These are phyloP conservation scores for Kodamaea sp. DNA, from an alignment of 1,139 yeast species.

Conservation along the genomic window DNA sequence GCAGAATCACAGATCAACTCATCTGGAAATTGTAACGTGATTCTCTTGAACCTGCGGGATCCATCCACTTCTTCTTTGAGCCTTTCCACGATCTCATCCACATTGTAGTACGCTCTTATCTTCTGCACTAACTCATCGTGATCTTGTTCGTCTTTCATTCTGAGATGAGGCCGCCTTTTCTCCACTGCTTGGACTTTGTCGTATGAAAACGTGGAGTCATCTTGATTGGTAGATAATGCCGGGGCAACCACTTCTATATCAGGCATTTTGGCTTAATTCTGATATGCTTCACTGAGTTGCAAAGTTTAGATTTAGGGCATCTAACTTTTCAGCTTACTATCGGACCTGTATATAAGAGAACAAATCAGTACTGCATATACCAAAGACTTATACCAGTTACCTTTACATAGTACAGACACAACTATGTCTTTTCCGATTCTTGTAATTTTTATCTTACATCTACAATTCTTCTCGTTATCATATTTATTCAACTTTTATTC, in stretches of 20 bases:
- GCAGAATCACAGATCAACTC: conserved; percentile 75
- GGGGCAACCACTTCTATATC: conserved; percentile 44
- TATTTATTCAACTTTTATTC: too few relatives aligned
- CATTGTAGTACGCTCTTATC: conserved; percentile 52
- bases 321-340: neutral
- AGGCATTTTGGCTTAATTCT: neutral
- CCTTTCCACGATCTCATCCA: conserved; percentile 45
- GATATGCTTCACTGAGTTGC: too few relatives aligned
- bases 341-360: neutral
- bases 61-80: conserved; percentile 30
- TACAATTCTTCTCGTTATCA: too few relatives aligned
- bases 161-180: conserved; percentile 29
- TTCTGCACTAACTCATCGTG: conserved; percentile 28
- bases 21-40: conserved; percentile 94
- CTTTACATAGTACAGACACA: too few relatives aligned
- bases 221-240: conserved; percentile 60
- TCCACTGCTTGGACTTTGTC: conserved; percentile 28
- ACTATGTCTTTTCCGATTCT: too few relatives aligned
- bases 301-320: too few relatives aligned
- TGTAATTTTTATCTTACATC: too few relatives aligned
- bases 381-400: too few relatives aligned
- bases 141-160: conserved; percentile 24
- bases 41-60: conserved; percentile 37
- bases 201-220: conserved; percentile 50
- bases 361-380: too few relatives aligned